phyloP scores from a whole-genome alignment of 2,329 filamentous ascomycete species.

The Trichoderma afroharzianum region DNA sequence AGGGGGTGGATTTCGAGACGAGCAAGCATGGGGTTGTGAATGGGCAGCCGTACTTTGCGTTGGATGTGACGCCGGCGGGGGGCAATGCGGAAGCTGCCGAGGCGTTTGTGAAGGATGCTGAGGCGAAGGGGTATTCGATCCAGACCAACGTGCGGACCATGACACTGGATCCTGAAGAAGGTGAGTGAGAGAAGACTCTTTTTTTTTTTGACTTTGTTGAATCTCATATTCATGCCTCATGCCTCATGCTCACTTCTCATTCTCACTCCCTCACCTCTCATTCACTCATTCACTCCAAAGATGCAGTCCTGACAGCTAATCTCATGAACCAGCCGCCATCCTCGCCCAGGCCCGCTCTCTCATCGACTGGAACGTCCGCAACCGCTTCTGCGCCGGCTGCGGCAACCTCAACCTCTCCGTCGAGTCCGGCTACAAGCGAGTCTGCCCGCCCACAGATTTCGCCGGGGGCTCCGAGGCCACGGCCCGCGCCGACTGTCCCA shows the following conservation, averaged over 20 bases:
- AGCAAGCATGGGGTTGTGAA: slow-evolving; percentile 62
- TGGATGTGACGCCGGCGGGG: slow-evolving; percentile 78
- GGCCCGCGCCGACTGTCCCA: slow-evolving; percentile 69
- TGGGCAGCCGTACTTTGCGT: slow-evolving; percentile 80
- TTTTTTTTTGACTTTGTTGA: neutral
- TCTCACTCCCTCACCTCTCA: neutral
- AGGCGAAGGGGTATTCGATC: slow-evolving; percentile 61
- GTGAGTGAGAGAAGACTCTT: slow-evolving; percentile 36
- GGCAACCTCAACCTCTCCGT: slow-evolving; percentile 76
- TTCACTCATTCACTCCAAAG: neutral
- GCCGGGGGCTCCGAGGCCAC: slow-evolving; percentile 42
- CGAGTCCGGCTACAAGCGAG: slow-evolving; percentile 76
- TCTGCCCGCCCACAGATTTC: slow-evolving; percentile 69
- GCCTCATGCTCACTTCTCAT: neutral
- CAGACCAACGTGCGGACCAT: slow-evolving; percentile 62
- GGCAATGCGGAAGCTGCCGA: slow-evolving; percentile 59
- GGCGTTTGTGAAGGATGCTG: slow-evolving; percentile 36
- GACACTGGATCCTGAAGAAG: slow-evolving; percentile 57
- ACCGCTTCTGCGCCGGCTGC: slow-evolving; percentile 88
- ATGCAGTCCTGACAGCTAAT: neutral
- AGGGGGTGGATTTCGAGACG: slow-evolving; percentile 28
- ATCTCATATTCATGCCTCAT: neutral
- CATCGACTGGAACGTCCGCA: slow-evolving; percentile 90
- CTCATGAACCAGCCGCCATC: slow-evolving; percentile 63
- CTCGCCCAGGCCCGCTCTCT: slow-evolving; percentile 86